Percentiles rank a stretch among this genome's conserved stretches.
Conservation (phyloP, 306 rosid genomes). For the Notholithocarpus densiflorus region DNA sequence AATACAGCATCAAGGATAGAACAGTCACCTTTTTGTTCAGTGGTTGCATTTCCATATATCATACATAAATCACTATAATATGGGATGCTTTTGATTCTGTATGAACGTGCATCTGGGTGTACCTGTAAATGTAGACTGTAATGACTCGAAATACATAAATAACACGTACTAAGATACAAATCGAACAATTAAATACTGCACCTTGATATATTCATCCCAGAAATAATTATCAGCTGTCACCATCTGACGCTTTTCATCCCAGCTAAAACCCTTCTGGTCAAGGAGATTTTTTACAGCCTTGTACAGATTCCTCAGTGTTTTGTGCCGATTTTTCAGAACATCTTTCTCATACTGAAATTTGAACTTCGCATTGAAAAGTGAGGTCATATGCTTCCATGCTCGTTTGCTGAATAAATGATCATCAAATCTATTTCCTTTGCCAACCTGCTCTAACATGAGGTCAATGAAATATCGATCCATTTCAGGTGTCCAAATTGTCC, state of each 20-base stretch:
- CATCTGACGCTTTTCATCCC: slow-evolving; percentile 70
- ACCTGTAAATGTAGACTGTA: slow-evolving; percentile 34
- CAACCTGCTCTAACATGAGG: slow-evolving; percentile 64
- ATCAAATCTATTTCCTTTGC: slow-evolving; percentile 48
- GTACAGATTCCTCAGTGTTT: slow-evolving; percentile 63
- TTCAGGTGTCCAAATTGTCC: slow-evolving; percentile 79
- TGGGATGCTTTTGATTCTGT: slow-evolving; percentile 64
- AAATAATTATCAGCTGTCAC: slow-evolving; percentile 60
- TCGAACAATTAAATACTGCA: slow-evolving; percentile 8
- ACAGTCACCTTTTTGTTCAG: slow-evolving; percentile 42
- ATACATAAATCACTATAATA: slow-evolving; percentile 46
- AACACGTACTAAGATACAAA: not conserved
- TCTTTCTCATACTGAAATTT: slow-evolving; percentile 72
- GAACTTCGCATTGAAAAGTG: slow-evolving; percentile 59
- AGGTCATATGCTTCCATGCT: slow-evolving; percentile 70
- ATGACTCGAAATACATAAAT: not conserved
- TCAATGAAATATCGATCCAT: slow-evolving; percentile 74
- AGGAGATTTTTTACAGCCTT: slow-evolving; percentile 53
- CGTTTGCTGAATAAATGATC: slow-evolving; percentile 67
- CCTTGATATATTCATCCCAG: slow-evolving; percentile 78
- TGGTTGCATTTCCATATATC: slow-evolving; percentile 43
- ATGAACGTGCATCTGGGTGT: slow-evolving; percentile 52
- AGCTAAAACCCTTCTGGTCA: slow-evolving; percentile 53
- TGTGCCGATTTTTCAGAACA: slow-evolving; percentile 67
- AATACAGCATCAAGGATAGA: not conserved